Conservation (phyloP, 225 moss, liverwort and hornwort genomes). For the Bryum argenteum region DNA sequence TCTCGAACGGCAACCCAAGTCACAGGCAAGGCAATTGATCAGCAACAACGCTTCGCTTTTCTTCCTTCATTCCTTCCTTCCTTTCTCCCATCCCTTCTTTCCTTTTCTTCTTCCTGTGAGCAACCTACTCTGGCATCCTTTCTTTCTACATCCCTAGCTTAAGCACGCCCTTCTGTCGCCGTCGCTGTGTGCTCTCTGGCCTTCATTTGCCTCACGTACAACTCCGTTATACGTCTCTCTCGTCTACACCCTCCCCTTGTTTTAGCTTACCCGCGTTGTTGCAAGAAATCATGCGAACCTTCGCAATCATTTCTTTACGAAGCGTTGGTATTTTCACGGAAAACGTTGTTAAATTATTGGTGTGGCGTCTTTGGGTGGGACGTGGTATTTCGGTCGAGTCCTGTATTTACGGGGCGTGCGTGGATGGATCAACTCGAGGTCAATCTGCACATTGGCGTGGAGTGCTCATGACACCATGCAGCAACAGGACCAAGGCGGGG, state of each 20-base stretch:
- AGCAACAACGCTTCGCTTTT: too few species aligned
- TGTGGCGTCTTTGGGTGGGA: too few species aligned
- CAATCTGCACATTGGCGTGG: neutral
- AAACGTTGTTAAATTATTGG: neutral
- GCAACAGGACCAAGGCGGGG: neutral
- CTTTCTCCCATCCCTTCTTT: too few species aligned
- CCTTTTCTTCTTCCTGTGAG: neutral
- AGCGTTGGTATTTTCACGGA: neutral
- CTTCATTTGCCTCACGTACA: too few species aligned
- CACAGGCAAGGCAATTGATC: too few species aligned
- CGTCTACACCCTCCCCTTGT: neutral
- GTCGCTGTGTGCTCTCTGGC: too few species aligned
- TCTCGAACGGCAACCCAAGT: too few species aligned
- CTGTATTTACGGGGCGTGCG: conserved; percentile 29
- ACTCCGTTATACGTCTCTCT: neutral
- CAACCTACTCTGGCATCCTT: too few species aligned
- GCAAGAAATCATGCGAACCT: neutral
- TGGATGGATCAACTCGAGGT: conserved; percentile 26
- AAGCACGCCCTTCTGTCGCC: too few species aligned
- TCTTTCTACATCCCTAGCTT: too few species aligned
- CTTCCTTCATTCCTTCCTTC: too few species aligned
- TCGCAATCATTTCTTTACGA: neutral
- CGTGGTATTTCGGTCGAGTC: neutral
- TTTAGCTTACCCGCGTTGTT: neutral
- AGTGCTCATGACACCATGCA: conserved; percentile 36